Base-by-base conservation (phyloP, 495 filamentous ascomycete genomes). In the Hyphodiscus hymeniophilus region DNA sequence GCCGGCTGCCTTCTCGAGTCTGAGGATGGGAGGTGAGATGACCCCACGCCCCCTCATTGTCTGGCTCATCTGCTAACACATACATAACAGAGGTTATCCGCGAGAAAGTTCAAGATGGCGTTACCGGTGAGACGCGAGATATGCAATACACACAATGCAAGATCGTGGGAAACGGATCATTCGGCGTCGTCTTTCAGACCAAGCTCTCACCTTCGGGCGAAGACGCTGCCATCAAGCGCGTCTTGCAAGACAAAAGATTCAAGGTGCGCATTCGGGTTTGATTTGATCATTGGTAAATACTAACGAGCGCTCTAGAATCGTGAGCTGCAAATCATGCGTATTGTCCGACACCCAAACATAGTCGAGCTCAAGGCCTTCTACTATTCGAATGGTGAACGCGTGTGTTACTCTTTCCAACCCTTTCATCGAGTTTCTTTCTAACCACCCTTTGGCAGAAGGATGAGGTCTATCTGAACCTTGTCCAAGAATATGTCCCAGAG, bases 141-240 rank as follows among this genome's bases (percentile, higher is more conserved):
- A 84, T 98, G 69, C 87, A 92, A 63, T 98, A 98, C 61, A 97
- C 92, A 35, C 92, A 98, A 65, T 98, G 92, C 72, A 98, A 98
- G 72, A 97, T 98, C 54, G 92, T 98, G n/a, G 92, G 92, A 58
- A 98, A 98, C 68, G 92, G 92, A 45, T 97, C 92, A 12, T 98
- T 98, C 63, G 92, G 92, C 50, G 92, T 98, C 17, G 92, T 98
- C 51, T 98, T 98, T 64, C 92, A 98, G 67, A 98, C 92, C 24
- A 98, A 97, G 70, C 81, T 98, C 60, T 89, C 92, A 51, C 92
- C 92, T 13, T 91, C 84, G 55, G 91, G 91, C 51, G 92, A 98
- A 65, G 92, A 98, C 69, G 92, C 92, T 48, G 92, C 92, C 61
- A 98, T 98, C 71, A 98, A 98, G 74, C 80, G 92, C 58, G 92